Conservation (phyloP, 805 yeast species). For the Ogataea pini region DNA sequence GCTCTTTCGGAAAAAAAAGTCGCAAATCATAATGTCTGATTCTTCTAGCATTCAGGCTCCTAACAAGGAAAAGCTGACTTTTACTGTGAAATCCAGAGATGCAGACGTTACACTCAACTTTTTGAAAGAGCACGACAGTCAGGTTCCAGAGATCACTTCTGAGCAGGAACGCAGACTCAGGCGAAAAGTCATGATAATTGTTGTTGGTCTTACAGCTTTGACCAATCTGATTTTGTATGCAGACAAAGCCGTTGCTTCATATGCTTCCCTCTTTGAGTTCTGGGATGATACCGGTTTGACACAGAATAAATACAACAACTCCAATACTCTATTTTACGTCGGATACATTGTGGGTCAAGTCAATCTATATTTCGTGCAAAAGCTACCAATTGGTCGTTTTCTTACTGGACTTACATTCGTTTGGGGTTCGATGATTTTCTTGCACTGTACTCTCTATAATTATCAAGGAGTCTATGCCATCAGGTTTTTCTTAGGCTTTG, state of each 20-base stretch:
- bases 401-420: conserved; percentile 35
- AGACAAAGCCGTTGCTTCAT: conserved; percentile 42
- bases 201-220: conserved; percentile 23
- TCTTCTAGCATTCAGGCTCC: background rate
- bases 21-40: background rate
- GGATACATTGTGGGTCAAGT: conserved; percentile 43
- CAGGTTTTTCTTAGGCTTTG: conserved; percentile 39
- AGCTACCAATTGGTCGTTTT: conserved; percentile 49
- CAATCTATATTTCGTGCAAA: conserved; percentile 50
- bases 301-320: conserved; percentile 43
- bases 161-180: conserved; percentile 14
- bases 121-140: conserved; percentile 18
- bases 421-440: conserved; percentile 46
- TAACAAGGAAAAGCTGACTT: background rate
- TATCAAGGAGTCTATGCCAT: conserved; percentile 37
- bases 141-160: conserved; percentile 14
- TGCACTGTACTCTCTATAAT: conserved; percentile 42
- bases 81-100: conserved; percentile 9
- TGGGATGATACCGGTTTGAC: conserved; percentile 45
- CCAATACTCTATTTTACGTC: conserved; percentile 49
- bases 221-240: conserved; percentile 29
- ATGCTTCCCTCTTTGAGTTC: conserved; percentile 40
- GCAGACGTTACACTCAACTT: conserved; percentile 30
- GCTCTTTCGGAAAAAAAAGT: no score
- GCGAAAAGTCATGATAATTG: conserved; percentile 15